phyloP scores from a whole-genome alignment of 257 asterid genomes.

The Forsythia suspensa region DNA sequence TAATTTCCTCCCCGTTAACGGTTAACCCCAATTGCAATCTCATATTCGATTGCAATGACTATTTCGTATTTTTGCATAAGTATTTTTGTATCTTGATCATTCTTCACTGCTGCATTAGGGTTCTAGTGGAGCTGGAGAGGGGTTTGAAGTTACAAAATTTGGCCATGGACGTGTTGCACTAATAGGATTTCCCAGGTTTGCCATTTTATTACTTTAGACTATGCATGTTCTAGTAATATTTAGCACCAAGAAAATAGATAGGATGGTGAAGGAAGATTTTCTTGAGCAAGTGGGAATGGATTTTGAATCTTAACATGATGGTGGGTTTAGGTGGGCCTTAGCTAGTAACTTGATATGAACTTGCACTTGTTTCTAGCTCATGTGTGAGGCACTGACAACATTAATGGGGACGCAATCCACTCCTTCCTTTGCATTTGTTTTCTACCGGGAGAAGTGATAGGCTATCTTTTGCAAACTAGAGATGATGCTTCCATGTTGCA shows the following conservation, averaged over 20 bases:
- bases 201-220: constrained; percentile 20
- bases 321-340: background rate
- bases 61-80: background rate
- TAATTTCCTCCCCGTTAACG: background rate
- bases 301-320: background rate
- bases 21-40: background rate
- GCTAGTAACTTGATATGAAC: background rate
- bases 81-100: constrained; percentile 18
- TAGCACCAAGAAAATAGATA: background rate
- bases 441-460: background rate
- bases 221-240: background rate
- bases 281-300: background rate
- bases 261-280: background rate
- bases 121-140: constrained; percentile 97
- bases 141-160: constrained; percentile 95
- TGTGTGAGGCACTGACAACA: background rate
- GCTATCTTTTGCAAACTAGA: background rate
- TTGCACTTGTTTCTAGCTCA: background rate
- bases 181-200: constrained; percentile 98
- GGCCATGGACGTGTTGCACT: constrained; percentile 98
- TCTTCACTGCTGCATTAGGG: constrained; percentile 57
- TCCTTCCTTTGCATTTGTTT: background rate
- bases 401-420: background rate
- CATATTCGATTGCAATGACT: background rate
- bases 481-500: background rate